Base-by-base conservation (phyloP, 1,139 yeast species). In the Protomyces pachydermus region DNA sequence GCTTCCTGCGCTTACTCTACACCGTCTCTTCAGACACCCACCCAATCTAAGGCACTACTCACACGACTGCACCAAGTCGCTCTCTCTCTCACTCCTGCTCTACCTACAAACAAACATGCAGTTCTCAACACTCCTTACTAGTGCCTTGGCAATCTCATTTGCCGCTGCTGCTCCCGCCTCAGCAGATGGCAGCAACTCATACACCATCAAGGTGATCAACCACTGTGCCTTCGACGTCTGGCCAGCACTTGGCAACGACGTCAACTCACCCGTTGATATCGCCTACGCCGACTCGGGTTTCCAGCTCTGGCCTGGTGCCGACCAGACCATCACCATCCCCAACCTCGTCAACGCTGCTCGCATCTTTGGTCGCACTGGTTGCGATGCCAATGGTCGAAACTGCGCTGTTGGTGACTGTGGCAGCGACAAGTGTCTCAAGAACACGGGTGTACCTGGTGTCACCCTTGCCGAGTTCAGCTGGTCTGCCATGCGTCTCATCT, bases 371-470 rank as follows among this genome's bases (percentile, higher is more conserved):
- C 51, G 62, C 32, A 58, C 62, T 25, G 62, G 62, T 5, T 58
- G 62, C 53, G 23, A 35, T 51, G 42, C 52, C 10, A 35, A 46
- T 20, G 62, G 62, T 32, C 18, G 23, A 28, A 39, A 39, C 53
- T 58, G 62, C 35, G 56, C 56, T n/a, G 53, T 42, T 50, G 62
- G 62, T 42, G 62, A 58, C 62, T 58, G 62, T 50, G 62, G 62
- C 45, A 51, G 45, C 18, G 45, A 32, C 53, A 35, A 37, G 20
- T 58, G 62, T n/a, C 51, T 38, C 20, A 23, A 18, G 51, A 52
- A 34, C 35, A 58, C 62, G 35, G 62, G 62, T 18, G 52, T 58
- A 23, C 25, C 39, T 12, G 62, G 62, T 14, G 62, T 58, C 56
- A 58, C 62, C 20, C 62, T 58, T 14, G 62, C 62, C 46, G 62